phyloP scores from a whole-genome alignment of 495 filamentous ascomycete species.

The Aspergillus sclerotiicarbonarius region DNA sequence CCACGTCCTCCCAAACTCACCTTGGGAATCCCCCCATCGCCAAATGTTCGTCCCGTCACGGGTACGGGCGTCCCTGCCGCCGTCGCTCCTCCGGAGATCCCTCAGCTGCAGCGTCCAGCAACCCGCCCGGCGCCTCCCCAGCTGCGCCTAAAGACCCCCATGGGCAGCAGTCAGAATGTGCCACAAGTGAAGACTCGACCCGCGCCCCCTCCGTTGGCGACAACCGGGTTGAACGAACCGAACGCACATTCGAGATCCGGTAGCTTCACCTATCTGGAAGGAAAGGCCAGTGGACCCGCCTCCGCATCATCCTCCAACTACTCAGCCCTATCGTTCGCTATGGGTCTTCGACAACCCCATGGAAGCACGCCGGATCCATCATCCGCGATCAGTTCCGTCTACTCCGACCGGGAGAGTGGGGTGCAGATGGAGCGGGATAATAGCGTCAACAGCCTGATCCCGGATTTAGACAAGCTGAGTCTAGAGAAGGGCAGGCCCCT shows the following conservation, averaged over 20 bases:
- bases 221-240: conserved; percentile 64
- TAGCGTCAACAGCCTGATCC: conserved; percentile 62
- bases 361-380: conserved; percentile 77
- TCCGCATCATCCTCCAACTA: conserved; percentile 83
- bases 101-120: conserved; percentile 35
- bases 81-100: conserved; percentile 23
- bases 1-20: conserved; percentile 74
- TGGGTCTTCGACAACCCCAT: conserved; percentile 56
- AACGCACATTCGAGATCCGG: conserved; percentile 74
- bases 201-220: conserved; percentile 47
- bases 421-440: conserved; percentile 73
- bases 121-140: conserved; percentile 62
- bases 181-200: conserved; percentile 60
- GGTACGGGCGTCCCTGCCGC: conserved; percentile 31
- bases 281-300: conserved; percentile 68
- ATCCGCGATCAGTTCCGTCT: conserved; percentile 80
- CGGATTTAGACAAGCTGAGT: conserved; percentile 70
- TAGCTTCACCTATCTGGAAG: conserved; percentile 71
- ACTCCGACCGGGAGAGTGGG: conserved; percentile 69
- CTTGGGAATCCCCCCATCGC: conserved; percentile 82
- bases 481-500: conserved; percentile 75
- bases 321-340: conserved; percentile 72
- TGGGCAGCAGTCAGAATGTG: conserved; percentile 64
- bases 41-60: conserved; percentile 67
- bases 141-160: conserved; percentile 79